phyloP scores from a whole-genome alignment of 306 rosid genomes.

The Pyrus communis region DNA sequence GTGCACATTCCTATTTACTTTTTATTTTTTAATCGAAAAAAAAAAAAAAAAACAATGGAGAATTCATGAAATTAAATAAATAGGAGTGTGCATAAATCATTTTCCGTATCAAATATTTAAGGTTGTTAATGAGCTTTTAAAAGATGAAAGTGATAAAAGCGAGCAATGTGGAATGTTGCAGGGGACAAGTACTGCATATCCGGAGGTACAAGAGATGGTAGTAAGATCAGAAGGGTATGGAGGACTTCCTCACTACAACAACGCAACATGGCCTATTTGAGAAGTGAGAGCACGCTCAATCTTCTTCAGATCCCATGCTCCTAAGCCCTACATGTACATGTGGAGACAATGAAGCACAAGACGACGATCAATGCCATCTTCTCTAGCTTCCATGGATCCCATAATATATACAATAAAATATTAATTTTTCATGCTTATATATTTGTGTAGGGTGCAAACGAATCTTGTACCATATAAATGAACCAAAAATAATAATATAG shows the following conservation, averaged over 20 bases:
- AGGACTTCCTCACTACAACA: slow-evolving; percentile 3
- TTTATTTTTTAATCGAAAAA: too few relatives aligned
- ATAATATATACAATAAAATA: background rate
- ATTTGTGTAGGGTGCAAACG: background rate
- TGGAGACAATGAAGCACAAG: background rate
- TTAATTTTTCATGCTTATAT: background rate
- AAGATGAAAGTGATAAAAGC: background rate
- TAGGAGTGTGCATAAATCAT: background rate
- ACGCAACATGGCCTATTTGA: slow-evolving; percentile 6
- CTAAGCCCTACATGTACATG: background rate
- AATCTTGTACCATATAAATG: background rate
- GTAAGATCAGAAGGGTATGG: slow-evolving; percentile 34
- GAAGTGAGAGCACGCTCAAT: background rate
- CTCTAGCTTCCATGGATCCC: background rate
- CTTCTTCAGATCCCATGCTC: background rate
- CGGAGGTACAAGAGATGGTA: slow-evolving; percentile 25
- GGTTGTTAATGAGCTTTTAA: background rate
- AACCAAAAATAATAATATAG: too few relatives aligned
- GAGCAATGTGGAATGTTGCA: slow-evolving; percentile 10
- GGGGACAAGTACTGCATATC: slow-evolving; percentile 27
- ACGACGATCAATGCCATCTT: background rate
- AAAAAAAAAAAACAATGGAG: too few relatives aligned
- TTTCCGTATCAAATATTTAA: background rate
- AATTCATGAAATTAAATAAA: too few relatives aligned
- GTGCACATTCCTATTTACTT: too few relatives aligned